A percentile compares a stretch with the other conserved stretches of the same genome.
These are phyloP conservation scores for Trifolium fragiferum DNA, from an alignment of 306 rosid species.

Conservation along the genomic window DNA sequence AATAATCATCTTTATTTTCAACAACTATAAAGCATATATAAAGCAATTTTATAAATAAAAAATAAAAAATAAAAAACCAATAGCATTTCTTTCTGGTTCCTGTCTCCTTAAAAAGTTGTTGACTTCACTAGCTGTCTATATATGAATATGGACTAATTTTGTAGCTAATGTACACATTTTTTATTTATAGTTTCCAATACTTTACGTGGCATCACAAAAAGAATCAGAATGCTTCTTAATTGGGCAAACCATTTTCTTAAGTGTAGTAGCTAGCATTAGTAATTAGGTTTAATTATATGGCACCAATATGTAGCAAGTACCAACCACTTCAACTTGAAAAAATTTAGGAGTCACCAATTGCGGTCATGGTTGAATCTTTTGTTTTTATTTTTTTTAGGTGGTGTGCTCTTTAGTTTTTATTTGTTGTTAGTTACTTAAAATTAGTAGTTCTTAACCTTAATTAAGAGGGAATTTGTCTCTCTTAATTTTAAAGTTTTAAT, in stretches of 20 bases:
- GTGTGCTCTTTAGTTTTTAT: no score
- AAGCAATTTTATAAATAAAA: no score
- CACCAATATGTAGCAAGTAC: not conserved
- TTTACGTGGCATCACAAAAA: not conserved
- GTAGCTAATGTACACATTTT: not conserved
- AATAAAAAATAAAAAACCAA: no score
- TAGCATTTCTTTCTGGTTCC: conserved; percentile 7
- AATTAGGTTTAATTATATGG: not conserved
- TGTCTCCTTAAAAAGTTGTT: conserved; percentile 49
- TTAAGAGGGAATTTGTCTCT: no score
- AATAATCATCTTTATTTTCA: conserved; percentile 8
- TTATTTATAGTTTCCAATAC: not conserved
- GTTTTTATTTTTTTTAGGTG: no score
- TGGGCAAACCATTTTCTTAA: not conserved
- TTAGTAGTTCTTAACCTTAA: no score
- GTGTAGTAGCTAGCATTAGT: not conserved
- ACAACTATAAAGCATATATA: conserved; percentile 21
- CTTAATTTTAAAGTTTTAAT: no score
- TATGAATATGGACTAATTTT: conserved; percentile 30
- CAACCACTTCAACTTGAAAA: conserved; percentile 5
- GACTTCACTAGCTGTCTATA: conserved; percentile 46
- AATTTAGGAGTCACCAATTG: not conserved
- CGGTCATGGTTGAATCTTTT: not conserved
- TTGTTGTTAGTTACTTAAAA: no score
- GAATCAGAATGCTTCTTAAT: not conserved